Base-by-base conservation (phyloP, 148 eudicot genomes). In the Amaranthus hypochondriacus region DNA sequence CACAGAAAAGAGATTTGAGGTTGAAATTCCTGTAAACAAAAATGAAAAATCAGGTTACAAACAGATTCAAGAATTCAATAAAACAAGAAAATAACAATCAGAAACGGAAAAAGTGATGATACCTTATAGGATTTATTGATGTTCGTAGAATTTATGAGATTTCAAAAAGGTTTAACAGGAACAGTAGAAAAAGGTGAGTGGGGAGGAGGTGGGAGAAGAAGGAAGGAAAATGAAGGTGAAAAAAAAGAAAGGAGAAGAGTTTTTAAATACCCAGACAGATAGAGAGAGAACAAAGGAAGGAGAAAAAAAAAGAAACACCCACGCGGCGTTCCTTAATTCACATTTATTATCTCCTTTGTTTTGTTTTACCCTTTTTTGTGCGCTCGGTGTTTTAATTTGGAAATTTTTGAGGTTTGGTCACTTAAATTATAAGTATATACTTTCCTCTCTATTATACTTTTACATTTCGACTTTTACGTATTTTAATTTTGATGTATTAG, bases 321-420 rank as follows among this genome's bases (percentile, higher is more conserved):
- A 77, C 78, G 83, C 80, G 85, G 78, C 82, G 43, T 56, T 63
- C 39, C 74, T 68, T 67, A 47, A 46, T 42, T 81, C 84, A 78
- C 81, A 81, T 72, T 78, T 78, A 74, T 66, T 78, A 74, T 63
- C 63, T 62, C 48, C 76, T 71, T 49, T 76, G n/a, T 44, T 68
- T 69, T 73, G 55, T 69, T 43, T 58, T 56, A 73, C 39, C 79
- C 48, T 70, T 70, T 77, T 77, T 63, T 68, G 65, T 77, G 75
- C 64, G 75, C 62, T 28, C 39, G 39, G 39, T 28, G 39, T 28
- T 28, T 28, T 28, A 28, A 28, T 28, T 28, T 28, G 39, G 39
- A 28, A 28, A 28, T 28, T 28, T 28, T 28, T 28, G 39, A 28
- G 39, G 39, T 28, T 28, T 28, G 39, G 39, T 28, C 39, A 28